Conservation (phyloP, 129 eudicot genomes). For the Deinandra increscens region DNA sequence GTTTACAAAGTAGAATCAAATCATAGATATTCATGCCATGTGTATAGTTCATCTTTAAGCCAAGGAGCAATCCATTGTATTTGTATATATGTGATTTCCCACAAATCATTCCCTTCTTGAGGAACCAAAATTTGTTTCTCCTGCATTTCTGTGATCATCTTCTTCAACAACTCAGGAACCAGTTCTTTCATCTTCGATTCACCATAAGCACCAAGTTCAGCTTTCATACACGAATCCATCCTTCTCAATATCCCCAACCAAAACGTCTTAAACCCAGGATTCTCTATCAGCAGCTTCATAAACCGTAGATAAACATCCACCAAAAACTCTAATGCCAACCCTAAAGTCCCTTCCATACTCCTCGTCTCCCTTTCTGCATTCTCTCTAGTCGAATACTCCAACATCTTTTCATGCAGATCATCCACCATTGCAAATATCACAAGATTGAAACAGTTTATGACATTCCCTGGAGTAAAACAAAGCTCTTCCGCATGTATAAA, state of each 20-base stretch:
- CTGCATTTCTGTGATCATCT: conserved; percentile 62
- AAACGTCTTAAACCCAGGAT: conserved; percentile 60
- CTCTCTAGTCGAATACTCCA: conserved; percentile 85
- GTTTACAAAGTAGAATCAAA: too few relatives aligned
- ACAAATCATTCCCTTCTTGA: conserved; percentile 69
- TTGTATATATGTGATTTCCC: conserved; percentile 86
- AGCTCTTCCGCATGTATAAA: conserved; percentile 60
- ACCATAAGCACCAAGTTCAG: conserved; percentile 72
- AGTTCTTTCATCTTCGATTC: conserved; percentile 55
- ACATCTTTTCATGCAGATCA: conserved; percentile 83
- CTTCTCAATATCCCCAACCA: conserved; percentile 86
- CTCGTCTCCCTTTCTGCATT: conserved; percentile 80
- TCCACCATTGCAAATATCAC: conserved; percentile 87
- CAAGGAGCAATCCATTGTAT: conserved; percentile 96
- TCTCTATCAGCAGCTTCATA: conserved; percentile 53
- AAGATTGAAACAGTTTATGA: conserved; percentile 55
- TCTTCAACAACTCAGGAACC: conserved; percentile 58
- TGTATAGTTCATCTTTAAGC: conserved; percentile 58
- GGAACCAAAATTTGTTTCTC: conserved; percentile 54
- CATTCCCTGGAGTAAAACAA: conserved; percentile 48
- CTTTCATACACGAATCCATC: conserved; percentile 92
- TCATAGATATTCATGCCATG: background rate
- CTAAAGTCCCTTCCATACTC: conserved; percentile 85
- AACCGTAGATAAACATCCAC: conserved; percentile 59
- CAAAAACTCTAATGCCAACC: conserved; percentile 62